phyloP scores from a whole-genome alignment of 2,329 filamentous ascomycete species.

The Pseudopithomyces chartarum region DNA sequence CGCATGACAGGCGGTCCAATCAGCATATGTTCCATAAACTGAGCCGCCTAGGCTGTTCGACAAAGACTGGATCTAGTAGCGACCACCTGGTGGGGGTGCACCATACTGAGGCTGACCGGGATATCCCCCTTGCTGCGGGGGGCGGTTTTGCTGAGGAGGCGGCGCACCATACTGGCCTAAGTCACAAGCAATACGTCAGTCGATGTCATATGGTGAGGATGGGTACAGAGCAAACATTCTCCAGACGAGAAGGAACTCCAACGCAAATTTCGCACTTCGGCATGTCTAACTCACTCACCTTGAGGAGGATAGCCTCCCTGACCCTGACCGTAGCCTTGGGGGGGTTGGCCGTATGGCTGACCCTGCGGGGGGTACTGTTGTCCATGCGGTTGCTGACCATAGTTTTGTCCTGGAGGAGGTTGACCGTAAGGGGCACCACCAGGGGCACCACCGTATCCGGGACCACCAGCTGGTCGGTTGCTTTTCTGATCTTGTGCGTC shows the following conservation, averaged over 20 bases:
- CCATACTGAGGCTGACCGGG: constrained; percentile 20
- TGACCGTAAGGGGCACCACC: constrained; percentile 6
- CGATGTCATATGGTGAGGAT: too few relatives aligned
- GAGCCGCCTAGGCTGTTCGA: too few relatives aligned
- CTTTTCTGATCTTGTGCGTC: constrained; percentile 68
- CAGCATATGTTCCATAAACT: too few relatives aligned
- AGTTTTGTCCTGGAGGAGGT: constrained; percentile 26
- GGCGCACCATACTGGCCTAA: constrained; percentile 5
- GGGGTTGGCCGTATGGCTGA: constrained; percentile 12
- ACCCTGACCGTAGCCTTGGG: constrained; percentile 5
- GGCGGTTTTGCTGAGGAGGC: constrained; percentile 14
- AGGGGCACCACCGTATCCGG: constrained; percentile 25
- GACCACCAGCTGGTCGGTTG: constrained; percentile 35
- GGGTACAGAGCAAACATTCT: too few relatives aligned
- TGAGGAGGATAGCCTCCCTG: not conserved
- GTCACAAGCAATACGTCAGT: too few relatives aligned
- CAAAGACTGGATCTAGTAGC: constrained; percentile 12
- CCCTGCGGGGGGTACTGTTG: constrained; percentile 16
- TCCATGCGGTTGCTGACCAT: constrained; percentile 18
- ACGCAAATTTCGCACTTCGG: too few relatives aligned
- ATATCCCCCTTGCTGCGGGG: constrained; percentile 17
- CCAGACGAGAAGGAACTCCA: too few relatives aligned
- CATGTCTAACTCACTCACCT: constrained; percentile 4
- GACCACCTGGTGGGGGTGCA: constrained; percentile 23
- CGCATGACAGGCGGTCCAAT: too few relatives aligned